Base-by-base conservation (phyloP, 805 yeast species). In the Wickerhamiella sergipiensis region DNA sequence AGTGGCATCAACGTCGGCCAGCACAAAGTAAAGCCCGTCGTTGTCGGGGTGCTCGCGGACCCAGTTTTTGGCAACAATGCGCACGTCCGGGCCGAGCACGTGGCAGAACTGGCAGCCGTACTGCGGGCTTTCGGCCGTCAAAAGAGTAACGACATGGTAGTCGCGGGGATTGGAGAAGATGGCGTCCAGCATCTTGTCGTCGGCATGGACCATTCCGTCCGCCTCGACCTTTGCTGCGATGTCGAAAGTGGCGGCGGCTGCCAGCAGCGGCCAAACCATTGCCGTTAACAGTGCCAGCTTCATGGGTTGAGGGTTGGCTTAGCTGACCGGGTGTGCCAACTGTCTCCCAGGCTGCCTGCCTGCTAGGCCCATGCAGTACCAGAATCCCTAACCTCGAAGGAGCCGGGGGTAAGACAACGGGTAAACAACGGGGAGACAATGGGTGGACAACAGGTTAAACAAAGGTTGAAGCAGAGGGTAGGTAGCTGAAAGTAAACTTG, bases 31-130 rank as follows among this genome's bases (percentile, higher is more conserved):
- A 39, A 89, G 67, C 21, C 50, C 53, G 39, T 51, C 52, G 45
- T 72, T 75, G 43, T 76, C 53, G 5, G 54, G 57, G 19, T 86
- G 83, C 59, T 77, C 80, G 39, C 71, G 62, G 51, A 68, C 62
- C 81, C 83, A 85, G 22, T 89, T 80, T 47, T 70, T 60, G 7
- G 85, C 94, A 42, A 87, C 66, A 43, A 67, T 61, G 17, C 75
- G 75, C 60, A 66, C 85, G 43, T 75, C 76, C 2, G 96, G 95
- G 23, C 74, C 78, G 58, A 84, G 75, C 43, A 80, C 79, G 9
- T 69, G 58, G 73, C 98, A 92, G 48, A 85, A 70, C 1, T 71
- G 70, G 69, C 98, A 92, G 12, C 85, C 85, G 61, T 89, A 76
- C 54, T 78, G 77, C 1, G 86, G 73, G 47, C 80, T 74, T 9